Conservation (phyloP, 169 alveolate genomes). For the Plasmodium coatneyi region DNA sequence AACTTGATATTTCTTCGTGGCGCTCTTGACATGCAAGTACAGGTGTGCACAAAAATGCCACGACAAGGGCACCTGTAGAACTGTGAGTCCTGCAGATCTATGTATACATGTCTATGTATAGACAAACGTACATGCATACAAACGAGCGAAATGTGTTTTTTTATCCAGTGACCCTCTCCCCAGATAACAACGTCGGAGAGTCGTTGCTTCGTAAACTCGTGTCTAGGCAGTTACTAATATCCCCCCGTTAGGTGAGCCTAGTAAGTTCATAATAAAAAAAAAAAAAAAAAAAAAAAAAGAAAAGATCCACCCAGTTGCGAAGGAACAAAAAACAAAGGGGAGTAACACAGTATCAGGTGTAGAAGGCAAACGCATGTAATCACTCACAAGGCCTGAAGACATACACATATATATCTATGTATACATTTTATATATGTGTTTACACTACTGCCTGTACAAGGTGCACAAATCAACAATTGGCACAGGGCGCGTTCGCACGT, state of each 20-base stretch:
- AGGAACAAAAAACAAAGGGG: not conserved
- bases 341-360: not conserved
- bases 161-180: not conserved
- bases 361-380: not conserved
- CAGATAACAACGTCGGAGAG: not conserved
- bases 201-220: not conserved
- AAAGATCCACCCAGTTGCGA: not conserved
- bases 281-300: too few species aligned
- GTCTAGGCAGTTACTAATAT: not conserved
- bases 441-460: not conserved
- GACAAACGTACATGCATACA: not conserved
- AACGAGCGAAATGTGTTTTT: not conserved
- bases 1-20: not conserved
- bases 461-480: conserved; percentile 3
- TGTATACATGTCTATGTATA: not conserved
- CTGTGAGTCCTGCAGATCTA: not conserved
- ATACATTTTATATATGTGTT: not conserved
- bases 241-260: not conserved
- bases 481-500: not conserved
- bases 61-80: not conserved
- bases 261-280: not conserved
- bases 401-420: not conserved
- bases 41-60: not conserved
- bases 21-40: not conserved
- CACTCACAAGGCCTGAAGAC: not conserved